Conservation (phyloP, 1,139 yeast species). For the Waltiozyma sp. region DNA sequence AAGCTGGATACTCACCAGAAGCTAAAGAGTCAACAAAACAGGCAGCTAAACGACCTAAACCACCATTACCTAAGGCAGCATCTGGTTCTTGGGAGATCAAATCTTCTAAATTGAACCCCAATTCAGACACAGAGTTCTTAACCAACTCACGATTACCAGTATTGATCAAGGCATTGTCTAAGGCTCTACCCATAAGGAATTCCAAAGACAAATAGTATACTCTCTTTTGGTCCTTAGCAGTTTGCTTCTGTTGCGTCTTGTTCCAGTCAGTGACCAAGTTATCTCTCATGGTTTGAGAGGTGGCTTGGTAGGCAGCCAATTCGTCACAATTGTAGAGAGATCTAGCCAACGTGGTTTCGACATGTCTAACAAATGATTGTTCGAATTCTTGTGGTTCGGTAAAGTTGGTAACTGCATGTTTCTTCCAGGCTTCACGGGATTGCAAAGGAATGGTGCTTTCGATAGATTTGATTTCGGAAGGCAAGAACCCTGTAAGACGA, state of each 20-base stretch:
- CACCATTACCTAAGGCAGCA: slow-evolving; percentile 94
- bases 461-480: slow-evolving; percentile 74
- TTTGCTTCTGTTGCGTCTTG: slow-evolving; percentile 83
- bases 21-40: slow-evolving; percentile 87
- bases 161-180: slow-evolving; percentile 89
- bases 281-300: slow-evolving; percentile 71
- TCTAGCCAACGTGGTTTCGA: slow-evolving; percentile 82
- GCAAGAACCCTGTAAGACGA: slow-evolving; percentile 83
- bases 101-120: slow-evolving; percentile 86
- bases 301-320: slow-evolving; percentile 87
- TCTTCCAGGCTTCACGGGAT: slow-evolving; percentile 69
- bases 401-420: slow-evolving; percentile 44
- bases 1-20: slow-evolving; percentile 80
- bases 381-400: slow-evolving; percentile 52
- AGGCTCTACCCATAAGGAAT: slow-evolving; percentile 89
- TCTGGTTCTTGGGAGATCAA: slow-evolving; percentile 81
- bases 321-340: slow-evolving; percentile 87
- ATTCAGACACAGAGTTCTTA: slow-evolving; percentile 46
- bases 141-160: slow-evolving; percentile 47
- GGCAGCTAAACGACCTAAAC: slow-evolving; percentile 89
- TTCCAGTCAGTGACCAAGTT: slow-evolving; percentile 82
- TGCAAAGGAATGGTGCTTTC: slow-evolving; percentile 74
- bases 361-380: slow-evolving; percentile 65
- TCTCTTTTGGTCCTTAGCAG: slow-evolving; percentile 75
- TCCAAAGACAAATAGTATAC: slow-evolving; percentile 82